phyloP scores from a whole-genome alignment of 441 rosid species.

The California macrophylla region DNA sequence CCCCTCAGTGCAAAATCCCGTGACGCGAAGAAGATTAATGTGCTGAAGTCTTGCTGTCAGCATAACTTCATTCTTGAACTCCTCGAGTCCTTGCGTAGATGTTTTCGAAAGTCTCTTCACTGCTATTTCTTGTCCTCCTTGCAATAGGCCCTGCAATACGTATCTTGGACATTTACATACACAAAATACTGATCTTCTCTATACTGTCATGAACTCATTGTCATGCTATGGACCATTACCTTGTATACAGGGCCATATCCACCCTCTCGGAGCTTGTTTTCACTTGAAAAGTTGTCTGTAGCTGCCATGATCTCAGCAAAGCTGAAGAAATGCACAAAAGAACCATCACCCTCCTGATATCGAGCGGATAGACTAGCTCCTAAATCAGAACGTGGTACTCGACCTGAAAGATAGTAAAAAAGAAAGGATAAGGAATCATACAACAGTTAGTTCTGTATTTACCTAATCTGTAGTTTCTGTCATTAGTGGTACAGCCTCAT shows the following conservation, averaged over 20 bases:
- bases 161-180: background rate
- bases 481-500: no score
- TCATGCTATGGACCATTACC: constrained; percentile 13
- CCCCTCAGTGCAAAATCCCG: constrained; percentile 18
- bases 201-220: background rate
- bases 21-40: constrained; percentile 14
- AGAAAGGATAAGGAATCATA: background rate
- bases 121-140: constrained; percentile 14
- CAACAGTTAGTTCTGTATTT: background rate
- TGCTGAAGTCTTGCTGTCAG: constrained; percentile 19
- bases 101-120: constrained; percentile 19
- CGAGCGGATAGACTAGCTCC: background rate
- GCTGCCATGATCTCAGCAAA: constrained; percentile 14
- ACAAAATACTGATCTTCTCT: background rate
- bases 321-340: constrained; percentile 18
- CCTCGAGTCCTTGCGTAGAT: constrained; percentile 19
- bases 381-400: background rate
- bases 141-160: constrained; percentile 8
- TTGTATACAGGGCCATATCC: constrained; percentile 34
- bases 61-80: constrained; percentile 15
- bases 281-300: constrained; percentile 25
- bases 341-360: constrained; percentile 4
- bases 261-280: constrained; percentile 29
- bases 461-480: background rate
- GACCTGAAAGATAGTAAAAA: background rate